These are phyloP conservation scores for Metschnikowia corniflorae DNA, from an alignment of 805 yeast genomes.

Conservation along the genomic window DNA sequence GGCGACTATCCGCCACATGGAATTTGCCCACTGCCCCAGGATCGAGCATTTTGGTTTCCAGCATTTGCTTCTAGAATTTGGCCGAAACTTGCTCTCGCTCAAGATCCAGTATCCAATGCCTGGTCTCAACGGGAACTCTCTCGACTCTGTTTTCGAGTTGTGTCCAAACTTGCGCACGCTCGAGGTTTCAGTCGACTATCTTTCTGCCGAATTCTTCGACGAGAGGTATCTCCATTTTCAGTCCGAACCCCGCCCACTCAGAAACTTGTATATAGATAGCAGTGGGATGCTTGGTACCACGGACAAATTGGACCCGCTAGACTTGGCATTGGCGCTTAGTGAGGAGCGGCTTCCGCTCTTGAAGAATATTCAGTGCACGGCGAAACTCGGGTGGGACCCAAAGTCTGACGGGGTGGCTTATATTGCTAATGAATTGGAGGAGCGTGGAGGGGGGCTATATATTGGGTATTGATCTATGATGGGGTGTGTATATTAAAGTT, in stretches of 20 bases:
- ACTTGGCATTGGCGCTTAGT: slow-evolving; percentile 75
- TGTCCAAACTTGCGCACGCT: slow-evolving; percentile 71
- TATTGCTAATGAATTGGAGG: slow-evolving; percentile 66
- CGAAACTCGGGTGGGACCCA: slow-evolving; percentile 84
- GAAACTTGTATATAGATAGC: slow-evolving; percentile 67
- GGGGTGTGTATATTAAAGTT: no score
- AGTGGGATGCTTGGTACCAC: slow-evolving; percentile 86
- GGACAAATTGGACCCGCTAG: slow-evolving; percentile 81
- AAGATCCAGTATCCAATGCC: slow-evolving; percentile 89
- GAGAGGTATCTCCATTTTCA: slow-evolving; percentile 27
- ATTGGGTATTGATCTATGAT: slow-evolving; percentile 39
- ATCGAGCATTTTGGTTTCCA: slow-evolving; percentile 64
- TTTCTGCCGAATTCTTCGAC: slow-evolving; percentile 43
- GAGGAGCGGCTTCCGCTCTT: slow-evolving; percentile 74
- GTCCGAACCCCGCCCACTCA: slow-evolving; percentile 45
- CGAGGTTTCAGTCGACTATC: slow-evolving; percentile 77
- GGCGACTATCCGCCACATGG: slow-evolving; percentile 59
- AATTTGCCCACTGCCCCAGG: slow-evolving; percentile 84
- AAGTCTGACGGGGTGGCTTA: slow-evolving; percentile 38
- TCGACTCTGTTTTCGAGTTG: slow-evolving; percentile 68
- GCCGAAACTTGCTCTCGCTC: slow-evolving; percentile 58
- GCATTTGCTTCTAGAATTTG: slow-evolving; percentile 58
- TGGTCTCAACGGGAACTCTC: slow-evolving; percentile 58
- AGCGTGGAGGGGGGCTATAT: slow-evolving; percentile 73
- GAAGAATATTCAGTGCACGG: slow-evolving; percentile 61